phyloP scores from a whole-genome alignment of 768 basidiomycete genomes.

The Mrakia hoshinonis region DNA sequence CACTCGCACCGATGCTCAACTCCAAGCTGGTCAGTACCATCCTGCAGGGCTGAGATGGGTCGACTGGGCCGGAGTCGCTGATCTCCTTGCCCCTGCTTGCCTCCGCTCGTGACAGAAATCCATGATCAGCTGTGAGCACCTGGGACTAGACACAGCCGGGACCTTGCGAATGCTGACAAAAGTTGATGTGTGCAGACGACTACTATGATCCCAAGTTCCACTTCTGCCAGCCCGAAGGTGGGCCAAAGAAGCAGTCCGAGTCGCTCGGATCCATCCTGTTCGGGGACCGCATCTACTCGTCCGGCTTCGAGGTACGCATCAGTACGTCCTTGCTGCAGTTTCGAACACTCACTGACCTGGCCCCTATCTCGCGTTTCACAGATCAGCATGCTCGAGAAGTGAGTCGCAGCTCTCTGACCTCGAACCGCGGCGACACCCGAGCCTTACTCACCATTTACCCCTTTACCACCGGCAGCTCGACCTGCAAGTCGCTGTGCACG shows the following conservation, averaged over 20 bases:
- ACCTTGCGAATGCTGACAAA: slow-evolving; percentile 10
- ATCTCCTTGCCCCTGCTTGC: no score
- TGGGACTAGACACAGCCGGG: no score
- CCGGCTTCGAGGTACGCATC: slow-evolving; percentile 69
- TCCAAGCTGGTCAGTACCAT: slow-evolving; percentile 55
- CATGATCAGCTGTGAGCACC: slow-evolving; percentile 76
- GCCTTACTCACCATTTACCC: neutral
- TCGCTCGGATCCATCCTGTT: slow-evolving; percentile 89
- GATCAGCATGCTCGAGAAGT: slow-evolving; percentile 73
- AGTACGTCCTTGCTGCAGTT: no score
- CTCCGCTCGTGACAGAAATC: slow-evolving; percentile 56
- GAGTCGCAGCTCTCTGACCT: slow-evolving; percentile 33
- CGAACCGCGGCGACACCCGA: neutral
- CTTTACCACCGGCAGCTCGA: slow-evolving; percentile 33
- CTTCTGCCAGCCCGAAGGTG: slow-evolving; percentile 73
- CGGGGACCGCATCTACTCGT: slow-evolving; percentile 87
- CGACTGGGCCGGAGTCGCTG: no score
- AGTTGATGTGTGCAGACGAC: slow-evolving; percentile 54
- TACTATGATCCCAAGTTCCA: slow-evolving; percentile 81
- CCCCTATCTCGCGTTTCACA: slow-evolving; percentile 36
- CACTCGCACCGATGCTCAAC: slow-evolving; percentile 40
- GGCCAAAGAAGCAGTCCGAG: slow-evolving; percentile 54
- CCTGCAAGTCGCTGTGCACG: slow-evolving; percentile 68
- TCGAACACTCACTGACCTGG: neutral
- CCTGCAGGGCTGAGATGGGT: no score